Base-by-base conservation (phyloP, 2,329 filamentous ascomycete genomes). In the Ascochyta lentis region DNA sequence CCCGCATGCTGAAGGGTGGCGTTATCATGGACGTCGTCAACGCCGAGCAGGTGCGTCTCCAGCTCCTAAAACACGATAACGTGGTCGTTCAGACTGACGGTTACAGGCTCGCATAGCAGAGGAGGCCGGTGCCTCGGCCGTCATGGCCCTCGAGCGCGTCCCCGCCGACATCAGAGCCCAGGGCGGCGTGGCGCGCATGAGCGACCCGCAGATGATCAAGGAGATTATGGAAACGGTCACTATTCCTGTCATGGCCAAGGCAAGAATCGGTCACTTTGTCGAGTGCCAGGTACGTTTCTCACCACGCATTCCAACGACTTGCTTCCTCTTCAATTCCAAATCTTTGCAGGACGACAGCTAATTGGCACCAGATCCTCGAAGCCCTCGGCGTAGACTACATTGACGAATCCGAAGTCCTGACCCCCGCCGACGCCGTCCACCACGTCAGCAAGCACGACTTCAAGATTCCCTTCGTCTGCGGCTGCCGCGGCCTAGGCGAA, bases 1-100 rank as follows among this genome's bases (percentile, higher is more conserved):
- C 95, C 23, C 90, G 96, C 79, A 99, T 99, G 95, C 83, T 98
- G 79, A 97, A 98, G 84, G 95, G 95, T 75, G 95, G 95, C 71
- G 95, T 99, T 64, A 99, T 99, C 79, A 99, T 99, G 95, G 95
- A 99, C 79, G 95, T 98, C 55, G 92, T 96, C 61, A 91, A 94
- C 76, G 91, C 92, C 24, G 90, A 91, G 73, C 93, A 91, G 81
- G 87, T 87, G 75, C 53, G 68, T 60, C 24, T 33, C 27, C 34
- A 8, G 22, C 33, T 26, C 19, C 27, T 31, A 15, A 31, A 12
- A 12, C 9, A 6, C 19, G 4, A 41, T 16, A 51, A 4, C 16
- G 1, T n/a, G 12, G 15, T 15, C 15, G 19, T n/a, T 16, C 22
- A 26, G 29, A 48, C 63, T 69, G 47, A 64, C 49, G 34, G 15